Evolutionary conservation across 75 land plant genomes (phyloP).

Genomic region (Picea sitchensis): DNA sequence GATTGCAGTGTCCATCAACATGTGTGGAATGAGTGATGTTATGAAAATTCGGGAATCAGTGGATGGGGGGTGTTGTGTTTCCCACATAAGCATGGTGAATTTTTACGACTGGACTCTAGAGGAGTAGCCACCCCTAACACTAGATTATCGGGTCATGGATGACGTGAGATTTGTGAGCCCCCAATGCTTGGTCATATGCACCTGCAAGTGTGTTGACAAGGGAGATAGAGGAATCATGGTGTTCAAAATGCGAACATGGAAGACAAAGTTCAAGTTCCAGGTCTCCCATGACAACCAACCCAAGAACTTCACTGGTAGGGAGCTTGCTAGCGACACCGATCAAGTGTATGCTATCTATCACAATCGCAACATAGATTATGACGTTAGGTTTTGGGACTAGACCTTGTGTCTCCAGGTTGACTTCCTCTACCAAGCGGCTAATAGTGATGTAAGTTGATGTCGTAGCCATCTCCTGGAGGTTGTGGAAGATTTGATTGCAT

Average conservation of each 20-base stretch:
- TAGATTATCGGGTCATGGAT: constrained; percentile 73
- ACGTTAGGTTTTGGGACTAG: constrained; percentile 83
- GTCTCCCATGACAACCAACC: constrained; percentile 25
- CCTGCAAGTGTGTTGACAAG: constrained; percentile 52
- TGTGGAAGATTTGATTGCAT: no score
- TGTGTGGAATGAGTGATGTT: constrained; percentile 76
- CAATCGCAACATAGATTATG: constrained; percentile 76
- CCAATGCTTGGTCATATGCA: constrained; percentile 54
- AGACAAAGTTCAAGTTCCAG: constrained; percentile 49
- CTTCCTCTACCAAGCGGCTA: constrained; percentile 43
- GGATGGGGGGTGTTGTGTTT: constrained; percentile 90
- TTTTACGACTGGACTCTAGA: constrained; percentile 88
- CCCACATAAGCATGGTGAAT: constrained; percentile 83
- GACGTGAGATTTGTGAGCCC: constrained; percentile 68
- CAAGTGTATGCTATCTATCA: constrained; percentile 68
- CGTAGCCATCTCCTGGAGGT: no score
- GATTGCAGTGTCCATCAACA: constrained; percentile 44
- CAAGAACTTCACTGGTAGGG: constrained; percentile 51
- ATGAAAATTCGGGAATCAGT: constrained; percentile 79
- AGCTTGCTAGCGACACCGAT: constrained; percentile 49
- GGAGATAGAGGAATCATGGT: constrained; percentile 69
- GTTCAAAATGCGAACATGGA: constrained; percentile 52
- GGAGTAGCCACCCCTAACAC: constrained; percentile 52
- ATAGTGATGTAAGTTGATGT: no score
- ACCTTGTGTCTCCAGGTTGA: constrained; percentile 59